Evolutionary conservation across 2,329 filamentous ascomycete genomes (phyloP), one percentile per base, ranked within the genome.

Genomic region (Keithomyces neogunnii): DNA sequence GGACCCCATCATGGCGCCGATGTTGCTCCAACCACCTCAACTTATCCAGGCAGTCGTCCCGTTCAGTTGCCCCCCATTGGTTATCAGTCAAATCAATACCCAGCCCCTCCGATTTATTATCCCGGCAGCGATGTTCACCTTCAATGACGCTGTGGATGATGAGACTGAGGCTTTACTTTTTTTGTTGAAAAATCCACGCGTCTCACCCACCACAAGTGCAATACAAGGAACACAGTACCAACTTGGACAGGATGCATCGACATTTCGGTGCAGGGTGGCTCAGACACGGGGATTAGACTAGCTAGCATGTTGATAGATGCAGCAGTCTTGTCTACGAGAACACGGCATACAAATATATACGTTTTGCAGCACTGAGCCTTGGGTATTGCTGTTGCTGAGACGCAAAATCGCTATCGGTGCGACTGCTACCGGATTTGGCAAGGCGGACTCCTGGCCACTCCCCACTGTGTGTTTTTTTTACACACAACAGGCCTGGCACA

Each of bases 51-150:
- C 45, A 75, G 80, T 43, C 77, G 84, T 43, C 64, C 71, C 19
- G 76, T 81, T 51, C 86, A 89, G 62, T 73, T 90, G 32, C 87
- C 87, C 45, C 86, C 87, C 2, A 88, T 90, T 62, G 84, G 84
- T 10, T 91, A 89, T 61, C 81, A 85, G 62, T 74, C 81, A 32
- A 65, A 74, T 53, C 82, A 85, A 60, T 89, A 89, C 61, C 78
- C 83, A 40, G 76, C 80, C n/a, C 81, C 83, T 13, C 76, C 80
- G 1, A 19, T 19, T 19, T 19, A 19, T 19, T 19, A 19, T 19
- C 19, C 19, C 19, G 19, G 19, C 19, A 19, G 19, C 19, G 19
- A 19, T 19, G 19, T 19, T 19, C 19, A 19, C 19, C 19, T 19
- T 19, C 19, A 19, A 19, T 19, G 19, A 19, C 19, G 19, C 19